Evolutionary conservation across 2,329 filamentous ascomycete genomes (phyloP).

Genomic region (Monosporascus sp.): DNA sequence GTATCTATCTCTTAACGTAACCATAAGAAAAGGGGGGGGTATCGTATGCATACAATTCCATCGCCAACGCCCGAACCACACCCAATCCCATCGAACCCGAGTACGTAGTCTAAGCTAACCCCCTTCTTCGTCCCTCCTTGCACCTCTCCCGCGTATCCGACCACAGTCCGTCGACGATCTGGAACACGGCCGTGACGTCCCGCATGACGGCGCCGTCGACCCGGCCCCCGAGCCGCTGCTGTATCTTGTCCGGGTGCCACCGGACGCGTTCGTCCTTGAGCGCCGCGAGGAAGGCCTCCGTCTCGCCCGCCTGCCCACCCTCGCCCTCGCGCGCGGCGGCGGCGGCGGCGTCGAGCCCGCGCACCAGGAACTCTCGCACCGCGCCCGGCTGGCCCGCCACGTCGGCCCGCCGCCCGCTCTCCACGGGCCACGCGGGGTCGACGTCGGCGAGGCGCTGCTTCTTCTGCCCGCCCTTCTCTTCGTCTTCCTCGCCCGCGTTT

Average conservation of each 20-base stretch:
- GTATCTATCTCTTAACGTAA: too few species aligned
- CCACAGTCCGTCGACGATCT: conserved; percentile 82
- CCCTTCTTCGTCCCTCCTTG: not conserved
- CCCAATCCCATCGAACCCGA: too few species aligned
- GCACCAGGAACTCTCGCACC: not conserved
- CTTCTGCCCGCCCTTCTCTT: not conserved
- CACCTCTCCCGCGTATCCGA: conserved; percentile 46
- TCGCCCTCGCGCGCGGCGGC: conserved; percentile 50
- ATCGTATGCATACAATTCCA: too few species aligned
- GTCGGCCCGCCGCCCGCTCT: conserved; percentile 45
- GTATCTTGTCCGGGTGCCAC: conserved; percentile 98
- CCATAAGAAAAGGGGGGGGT: too few species aligned
- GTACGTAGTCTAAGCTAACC: not conserved
- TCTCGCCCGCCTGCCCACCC: conserved; percentile 34
- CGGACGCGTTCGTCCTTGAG: conserved; percentile 82
- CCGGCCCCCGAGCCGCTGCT: conserved; percentile 73
- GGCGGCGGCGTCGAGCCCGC: not conserved
- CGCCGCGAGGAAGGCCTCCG: conserved; percentile 32
- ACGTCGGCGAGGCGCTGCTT: not conserved
- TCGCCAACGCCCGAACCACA: too few species aligned
- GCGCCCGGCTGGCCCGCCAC: conserved; percentile 24
- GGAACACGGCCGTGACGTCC: conserved; percentile 83
- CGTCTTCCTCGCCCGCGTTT: conserved; percentile 2
- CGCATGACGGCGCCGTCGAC: conserved; percentile 69
- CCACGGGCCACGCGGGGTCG: conserved; percentile 66